Conservation (phyloP, 352 stramenopile genomes). For the Halophytophthora batemanensis region DNA sequence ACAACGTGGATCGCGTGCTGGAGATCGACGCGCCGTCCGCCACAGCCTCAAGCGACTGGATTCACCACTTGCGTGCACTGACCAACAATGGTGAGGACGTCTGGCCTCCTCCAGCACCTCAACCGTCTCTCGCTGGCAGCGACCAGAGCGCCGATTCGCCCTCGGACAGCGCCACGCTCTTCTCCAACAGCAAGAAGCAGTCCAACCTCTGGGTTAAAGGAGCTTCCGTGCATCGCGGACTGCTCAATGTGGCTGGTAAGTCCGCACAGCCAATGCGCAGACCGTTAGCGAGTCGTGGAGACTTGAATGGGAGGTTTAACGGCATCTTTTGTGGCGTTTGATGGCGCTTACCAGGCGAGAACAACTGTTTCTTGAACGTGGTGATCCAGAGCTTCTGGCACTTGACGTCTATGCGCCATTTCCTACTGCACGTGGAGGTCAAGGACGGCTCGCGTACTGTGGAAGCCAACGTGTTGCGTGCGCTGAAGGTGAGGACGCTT, state of each 20-base stretch:
- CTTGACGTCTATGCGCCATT: constrained; percentile 83
- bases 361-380: constrained; percentile 91
- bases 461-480: constrained; percentile 72
- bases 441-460: constrained; percentile 69
- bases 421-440: constrained; percentile 83
- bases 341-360: constrained; percentile 53
- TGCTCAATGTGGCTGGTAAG: constrained; percentile 59
- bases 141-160: constrained; percentile 27
- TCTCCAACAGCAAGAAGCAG: constrained; percentile 46
- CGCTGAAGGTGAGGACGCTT: constrained; percentile 37
- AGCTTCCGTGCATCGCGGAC: constrained; percentile 72
- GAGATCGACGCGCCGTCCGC: constrained; percentile 68
- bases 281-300: no score
- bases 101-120: constrained; percentile 24
- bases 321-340: no score
- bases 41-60: constrained; percentile 66
- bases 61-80: constrained; percentile 56
- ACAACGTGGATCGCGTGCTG: constrained; percentile 74
- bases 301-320: no score
- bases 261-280: background rate
- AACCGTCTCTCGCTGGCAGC: constrained; percentile 22
- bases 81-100: constrained; percentile 41
- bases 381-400: constrained; percentile 92
- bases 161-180: constrained; percentile 13
- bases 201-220: constrained; percentile 80